Percentiles rank a stretch among this genome's conserved stretches.
These are phyloP conservation scores for Tephrocybe sp. DNA, from an alignment of 768 basidiomycete species.

Conservation along the genomic window DNA sequence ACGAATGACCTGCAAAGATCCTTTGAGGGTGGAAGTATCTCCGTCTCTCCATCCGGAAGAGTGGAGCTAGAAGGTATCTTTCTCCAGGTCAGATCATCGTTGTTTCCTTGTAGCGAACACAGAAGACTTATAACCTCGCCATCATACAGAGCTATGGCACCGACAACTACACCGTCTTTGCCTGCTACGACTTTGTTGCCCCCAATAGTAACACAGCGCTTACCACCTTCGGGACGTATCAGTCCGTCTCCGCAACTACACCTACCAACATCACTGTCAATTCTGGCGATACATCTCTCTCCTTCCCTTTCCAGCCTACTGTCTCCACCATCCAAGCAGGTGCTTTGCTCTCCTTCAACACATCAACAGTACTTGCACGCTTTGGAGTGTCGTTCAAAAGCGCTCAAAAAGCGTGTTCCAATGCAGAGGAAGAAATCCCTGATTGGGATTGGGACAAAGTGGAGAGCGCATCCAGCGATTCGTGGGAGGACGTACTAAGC, in stretches of 20 bases:
- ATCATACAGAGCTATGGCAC: conserved; percentile 43
- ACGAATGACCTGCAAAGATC: conserved; percentile 47
- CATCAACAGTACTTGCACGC: conserved; percentile 42
- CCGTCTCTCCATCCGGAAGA: conserved; percentile 30
- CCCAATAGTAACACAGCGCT: conserved; percentile 23
- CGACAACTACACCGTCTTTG: conserved; percentile 48
- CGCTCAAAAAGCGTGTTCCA: conserved; percentile 52
- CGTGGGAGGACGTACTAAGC: conserved; percentile 45
- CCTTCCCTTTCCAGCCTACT: conserved; percentile 36
- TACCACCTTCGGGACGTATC: conserved; percentile 38
- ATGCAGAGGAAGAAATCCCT: conserved; percentile 56
- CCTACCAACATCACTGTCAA: conserved; percentile 36
- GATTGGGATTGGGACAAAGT: conserved; percentile 46
- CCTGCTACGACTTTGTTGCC: conserved; percentile 46
- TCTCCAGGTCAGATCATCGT: conserved; percentile 36
- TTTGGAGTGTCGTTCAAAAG: conserved; percentile 61
- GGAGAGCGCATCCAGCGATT: conserved; percentile 32
- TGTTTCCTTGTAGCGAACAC: background rate
- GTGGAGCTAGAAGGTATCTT: conserved; percentile 44
- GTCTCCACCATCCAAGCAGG: conserved; percentile 45
- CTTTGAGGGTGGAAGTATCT: conserved; percentile 43
- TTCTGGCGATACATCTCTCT: conserved; percentile 30
- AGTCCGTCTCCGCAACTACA: conserved; percentile 30
- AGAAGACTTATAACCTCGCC: background rate
- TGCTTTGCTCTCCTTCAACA: conserved; percentile 40